phyloP scores from a whole-genome alignment of 345 rosid species.

The Gossypium arboreum region DNA sequence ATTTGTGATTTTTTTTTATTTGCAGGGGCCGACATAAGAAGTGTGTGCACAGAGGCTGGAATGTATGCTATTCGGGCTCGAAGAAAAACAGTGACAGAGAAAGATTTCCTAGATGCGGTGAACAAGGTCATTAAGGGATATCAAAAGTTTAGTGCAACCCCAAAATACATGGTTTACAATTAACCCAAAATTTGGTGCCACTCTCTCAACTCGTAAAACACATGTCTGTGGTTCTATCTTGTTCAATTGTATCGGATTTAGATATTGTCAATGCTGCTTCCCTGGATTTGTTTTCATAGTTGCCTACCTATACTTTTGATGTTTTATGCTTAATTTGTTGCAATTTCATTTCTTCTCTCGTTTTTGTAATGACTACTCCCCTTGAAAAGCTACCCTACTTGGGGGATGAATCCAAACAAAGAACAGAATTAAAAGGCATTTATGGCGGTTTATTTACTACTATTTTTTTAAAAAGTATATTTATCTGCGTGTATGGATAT shows the following conservation, averaged over 20 bases:
- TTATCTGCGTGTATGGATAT: no score
- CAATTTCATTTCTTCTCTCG: neutral
- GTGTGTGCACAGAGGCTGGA: constrained; percentile 82
- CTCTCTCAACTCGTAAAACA: neutral
- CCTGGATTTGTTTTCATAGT: neutral
- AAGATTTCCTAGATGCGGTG: constrained; percentile 79
- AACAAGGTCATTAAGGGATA: constrained; percentile 76
- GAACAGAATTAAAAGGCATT: no score
- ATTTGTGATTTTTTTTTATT: neutral
- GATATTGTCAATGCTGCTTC: no score
- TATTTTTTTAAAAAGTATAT: no score
- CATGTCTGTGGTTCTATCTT: neutral
- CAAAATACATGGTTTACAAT: constrained; percentile 73
- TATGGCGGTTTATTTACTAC: no score
- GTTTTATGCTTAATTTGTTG: neutral
- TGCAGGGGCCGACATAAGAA: constrained; percentile 74
- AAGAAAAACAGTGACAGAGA: constrained; percentile 69
- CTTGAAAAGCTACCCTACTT: neutral
- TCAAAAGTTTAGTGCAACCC: constrained; percentile 73
- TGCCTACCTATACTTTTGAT: neutral
- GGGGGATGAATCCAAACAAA: no score
- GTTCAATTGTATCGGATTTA: neutral
- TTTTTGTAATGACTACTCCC: neutral
- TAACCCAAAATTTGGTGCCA: constrained; percentile 10
- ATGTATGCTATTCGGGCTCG: constrained; percentile 73